phyloP scores from a whole-genome alignment of 148 eudicot species.

The Cornus suecica region DNA sequence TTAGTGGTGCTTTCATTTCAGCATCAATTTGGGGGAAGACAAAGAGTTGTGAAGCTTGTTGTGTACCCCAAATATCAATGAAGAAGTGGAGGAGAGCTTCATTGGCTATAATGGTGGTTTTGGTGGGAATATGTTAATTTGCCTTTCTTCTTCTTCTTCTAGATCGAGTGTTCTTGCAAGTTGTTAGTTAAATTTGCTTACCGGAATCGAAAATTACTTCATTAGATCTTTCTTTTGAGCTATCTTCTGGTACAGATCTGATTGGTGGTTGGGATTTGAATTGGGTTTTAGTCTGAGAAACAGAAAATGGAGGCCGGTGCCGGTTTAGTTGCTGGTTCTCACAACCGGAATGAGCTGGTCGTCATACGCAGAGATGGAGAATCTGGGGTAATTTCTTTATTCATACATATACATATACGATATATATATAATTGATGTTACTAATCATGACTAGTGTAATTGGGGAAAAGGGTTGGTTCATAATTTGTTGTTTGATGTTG shows the following conservation, averaged over 20 bases:
- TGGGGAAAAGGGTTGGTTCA: too few relatives aligned
- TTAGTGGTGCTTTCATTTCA: background rate
- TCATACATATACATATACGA: background rate
- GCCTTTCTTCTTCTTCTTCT: background rate
- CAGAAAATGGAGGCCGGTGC: slow-evolving; percentile 13
- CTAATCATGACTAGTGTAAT: too few relatives aligned
- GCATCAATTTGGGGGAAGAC: background rate
- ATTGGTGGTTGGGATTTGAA: too few relatives aligned
- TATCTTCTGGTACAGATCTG: background rate
- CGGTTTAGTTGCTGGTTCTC: slow-evolving; percentile 17
- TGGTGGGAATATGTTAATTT: too few relatives aligned
- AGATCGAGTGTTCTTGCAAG: background rate
- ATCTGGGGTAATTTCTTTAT: background rate
- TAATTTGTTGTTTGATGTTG: too few relatives aligned
- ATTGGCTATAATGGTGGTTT: background rate
- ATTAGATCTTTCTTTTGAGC: background rate
- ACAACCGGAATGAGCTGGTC: slow-evolving; percentile 15
- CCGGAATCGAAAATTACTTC: background rate
- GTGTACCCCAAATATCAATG: background rate
- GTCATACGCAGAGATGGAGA: slow-evolving; percentile 9
- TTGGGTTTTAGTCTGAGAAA: background rate
- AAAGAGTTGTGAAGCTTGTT: too few relatives aligned
- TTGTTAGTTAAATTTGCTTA: background rate
- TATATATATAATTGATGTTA: too few relatives aligned
- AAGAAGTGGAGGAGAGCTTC: slow-evolving; percentile 2